These are phyloP conservation scores for Cochlearia excelsa DNA, from an alignment of 345 rosid species.

Conservation along the genomic window DNA sequence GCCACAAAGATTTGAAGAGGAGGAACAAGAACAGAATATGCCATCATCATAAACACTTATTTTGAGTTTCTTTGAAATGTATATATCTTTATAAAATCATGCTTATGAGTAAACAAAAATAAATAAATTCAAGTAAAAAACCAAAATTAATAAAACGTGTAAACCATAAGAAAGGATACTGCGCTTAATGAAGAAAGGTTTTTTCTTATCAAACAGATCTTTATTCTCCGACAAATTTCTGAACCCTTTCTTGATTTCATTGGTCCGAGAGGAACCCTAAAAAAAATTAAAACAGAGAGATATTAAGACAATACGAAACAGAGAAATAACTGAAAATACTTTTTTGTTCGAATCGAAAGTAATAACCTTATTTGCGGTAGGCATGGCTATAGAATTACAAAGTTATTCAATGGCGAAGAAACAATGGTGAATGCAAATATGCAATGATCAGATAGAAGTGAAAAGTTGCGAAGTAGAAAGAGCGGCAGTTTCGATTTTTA, in stretches of 20 bases:
- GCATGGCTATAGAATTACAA: slow-evolving; percentile 15
- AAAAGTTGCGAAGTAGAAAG: not conserved
- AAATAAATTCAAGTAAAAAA: not conserved
- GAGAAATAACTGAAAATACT: not conserved
- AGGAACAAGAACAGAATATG: slow-evolving; percentile 72
- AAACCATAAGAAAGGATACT: slow-evolving; percentile 50
- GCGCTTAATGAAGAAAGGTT: slow-evolving; percentile 65
- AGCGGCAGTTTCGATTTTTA: no score
- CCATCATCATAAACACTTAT: not conserved
- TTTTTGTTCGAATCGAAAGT: not conserved
- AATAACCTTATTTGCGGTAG: slow-evolving; percentile 19
- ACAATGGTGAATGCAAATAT: not conserved
- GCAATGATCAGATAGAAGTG: not conserved
- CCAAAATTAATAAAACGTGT: not conserved
- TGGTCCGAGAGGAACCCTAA: slow-evolving; percentile 41
- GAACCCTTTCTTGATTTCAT: slow-evolving; percentile 41
- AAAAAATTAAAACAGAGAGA: not conserved
- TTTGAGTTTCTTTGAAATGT: slow-evolving; percentile 61
- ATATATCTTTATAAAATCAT: slow-evolving; percentile 51
- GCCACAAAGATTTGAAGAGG: slow-evolving; percentile 61
- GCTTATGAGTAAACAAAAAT: slow-evolving; percentile 35
- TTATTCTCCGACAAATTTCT: slow-evolving; percentile 47
- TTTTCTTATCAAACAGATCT: slow-evolving; percentile 53
- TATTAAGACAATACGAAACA: not conserved
- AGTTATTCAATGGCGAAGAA: not conserved